A percentile compares a stretch with the other conserved stretches of the same genome.
These are phyloP conservation scores for Umbelopsis vinacea DNA, from an alignment of 192 early-diverging fungal genomes.

Conservation along the genomic window DNA sequence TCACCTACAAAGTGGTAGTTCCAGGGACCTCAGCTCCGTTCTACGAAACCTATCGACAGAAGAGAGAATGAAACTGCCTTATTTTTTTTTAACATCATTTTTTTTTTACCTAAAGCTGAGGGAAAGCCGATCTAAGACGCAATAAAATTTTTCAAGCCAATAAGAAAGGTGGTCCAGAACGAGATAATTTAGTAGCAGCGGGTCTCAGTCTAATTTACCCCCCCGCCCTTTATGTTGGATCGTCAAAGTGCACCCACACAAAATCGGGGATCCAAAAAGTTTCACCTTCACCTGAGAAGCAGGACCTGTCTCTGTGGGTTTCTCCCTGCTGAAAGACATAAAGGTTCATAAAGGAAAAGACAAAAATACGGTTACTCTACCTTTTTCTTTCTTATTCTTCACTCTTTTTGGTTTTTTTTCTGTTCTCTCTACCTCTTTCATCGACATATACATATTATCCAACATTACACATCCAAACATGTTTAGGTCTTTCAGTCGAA, in stretches of 20 bases:
- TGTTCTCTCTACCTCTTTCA: not conserved
- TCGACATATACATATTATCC: not conserved
- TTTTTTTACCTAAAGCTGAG: no score
- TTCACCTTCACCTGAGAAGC: constrained; percentile 22
- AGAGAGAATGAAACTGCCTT: no score
- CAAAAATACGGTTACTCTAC: no score
- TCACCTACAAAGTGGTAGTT: not conserved
- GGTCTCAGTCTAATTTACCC: constrained; percentile 22
- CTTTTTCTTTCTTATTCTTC: constrained; percentile 14
- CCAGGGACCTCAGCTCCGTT: not conserved
- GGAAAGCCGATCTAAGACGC: not conserved
- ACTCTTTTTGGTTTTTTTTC: not conserved
- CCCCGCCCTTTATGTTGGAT: constrained; percentile 16
- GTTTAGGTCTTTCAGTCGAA: constrained; percentile 3
- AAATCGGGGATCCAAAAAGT: constrained; percentile 1
- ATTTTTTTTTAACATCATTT: no score
- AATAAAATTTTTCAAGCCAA: not conserved
- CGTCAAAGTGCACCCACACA: constrained; percentile 18
- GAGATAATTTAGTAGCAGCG: not conserved
- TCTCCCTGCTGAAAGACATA: not conserved
- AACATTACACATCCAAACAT: not conserved
- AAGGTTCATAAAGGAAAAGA: no score
- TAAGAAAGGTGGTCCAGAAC: constrained; percentile 3
- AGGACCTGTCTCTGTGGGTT: constrained; percentile 1
- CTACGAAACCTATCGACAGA: no score